Evolutionary conservation across 768 basidiomycete genomes (phyloP).

Genomic region (Amanita subjunquillea): DNA sequence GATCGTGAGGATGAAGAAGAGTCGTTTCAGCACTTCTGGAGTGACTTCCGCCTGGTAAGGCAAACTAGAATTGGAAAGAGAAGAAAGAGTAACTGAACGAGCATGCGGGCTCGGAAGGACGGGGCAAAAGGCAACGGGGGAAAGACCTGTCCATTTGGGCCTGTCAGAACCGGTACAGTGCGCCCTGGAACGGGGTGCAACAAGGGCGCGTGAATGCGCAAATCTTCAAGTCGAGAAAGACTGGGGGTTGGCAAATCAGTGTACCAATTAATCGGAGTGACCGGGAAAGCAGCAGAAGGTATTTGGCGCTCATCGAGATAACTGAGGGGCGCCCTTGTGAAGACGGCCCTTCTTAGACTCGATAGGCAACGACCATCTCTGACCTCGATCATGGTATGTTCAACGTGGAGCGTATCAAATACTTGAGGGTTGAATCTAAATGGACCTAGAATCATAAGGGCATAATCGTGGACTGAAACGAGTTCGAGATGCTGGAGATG

Average conservation of each 20-base stretch:
- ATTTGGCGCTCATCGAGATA: conserved; percentile 4
- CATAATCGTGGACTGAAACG: neutral
- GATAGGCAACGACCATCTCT: conserved; percentile 1
- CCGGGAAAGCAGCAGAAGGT: neutral
- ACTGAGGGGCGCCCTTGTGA: neutral
- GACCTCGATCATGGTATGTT: conserved; percentile 3
- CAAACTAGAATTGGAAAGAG: conserved; percentile 3
- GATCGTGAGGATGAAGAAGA: conserved; percentile 1
- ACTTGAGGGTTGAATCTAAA: conserved; percentile 3
- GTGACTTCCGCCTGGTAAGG: neutral
- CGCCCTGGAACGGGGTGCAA: conserved; percentile 4
- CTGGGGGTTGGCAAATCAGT: neutral
- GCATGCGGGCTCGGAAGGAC: neutral
- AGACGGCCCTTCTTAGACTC: neutral
- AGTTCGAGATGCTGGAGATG: conserved; percentile 2
- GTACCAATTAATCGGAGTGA: conserved; percentile 2
- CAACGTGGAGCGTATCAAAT: neutral
- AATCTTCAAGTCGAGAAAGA: neutral
- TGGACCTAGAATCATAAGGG: neutral
- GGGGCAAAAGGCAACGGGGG: conserved; percentile 1
- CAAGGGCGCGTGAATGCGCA: conserved; percentile 3
- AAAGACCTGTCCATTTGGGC: neutral
- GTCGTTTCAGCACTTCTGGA: neutral
- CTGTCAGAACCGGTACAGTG: neutral
- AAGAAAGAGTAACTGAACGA: conserved; percentile 1